Base-by-base conservation (phyloP, 176 grass and related monocot species). In the Bromus sterilis region DNA sequence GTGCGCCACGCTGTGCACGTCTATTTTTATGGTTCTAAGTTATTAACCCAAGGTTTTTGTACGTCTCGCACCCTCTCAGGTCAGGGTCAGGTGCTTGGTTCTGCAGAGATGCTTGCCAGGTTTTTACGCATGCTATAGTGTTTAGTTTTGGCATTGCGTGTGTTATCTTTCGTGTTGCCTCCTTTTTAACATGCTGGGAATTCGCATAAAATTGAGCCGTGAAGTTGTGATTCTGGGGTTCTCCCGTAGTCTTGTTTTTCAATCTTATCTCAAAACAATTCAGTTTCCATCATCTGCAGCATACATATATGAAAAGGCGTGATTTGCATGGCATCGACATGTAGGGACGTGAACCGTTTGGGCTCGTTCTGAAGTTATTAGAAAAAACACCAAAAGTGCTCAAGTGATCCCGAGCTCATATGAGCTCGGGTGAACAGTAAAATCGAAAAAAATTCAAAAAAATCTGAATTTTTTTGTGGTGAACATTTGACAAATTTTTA, bases 1-100 rank as follows among this genome's bases (percentile, higher is more conserved):
- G n/a, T n/a, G n/a, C n/a, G 83, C 88, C 78, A 74, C 83, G 83
- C 7, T 74, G 88, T 66, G 74, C 83, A 82, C 72, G 64, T 78
- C 21, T 62, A 41, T 79, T 62, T 59, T 62, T 74, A 40, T 71
- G 66, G 37, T 60, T 86, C 88, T 78, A 89, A 37, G 36, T 37
- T 37, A 37, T 37, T 37, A 37, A 89, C 87, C 71, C 55, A 77
- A 56, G 64, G 51, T 71, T 37, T 74, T 2, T 74, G 78, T 74
- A 78, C 36, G 70, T 59, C 44, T 65, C 44, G 56, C 21, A 32
- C 36, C 30, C 18, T 21, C 46, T n/a, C n/a, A n/a, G 58, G 58
- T 29, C 16, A 24, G n/a, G n/a, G n/a, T n/a, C 37, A 59, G 55
- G 34, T 79, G 74, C 5, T 73, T 66, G 28, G 79, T 34, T 28